Evolutionary conservation across 192 early-diverging fungal genomes (phyloP), one percentile per base, ranked within the genome.

Genomic region (Pecoramyces ruminantium): DNA sequence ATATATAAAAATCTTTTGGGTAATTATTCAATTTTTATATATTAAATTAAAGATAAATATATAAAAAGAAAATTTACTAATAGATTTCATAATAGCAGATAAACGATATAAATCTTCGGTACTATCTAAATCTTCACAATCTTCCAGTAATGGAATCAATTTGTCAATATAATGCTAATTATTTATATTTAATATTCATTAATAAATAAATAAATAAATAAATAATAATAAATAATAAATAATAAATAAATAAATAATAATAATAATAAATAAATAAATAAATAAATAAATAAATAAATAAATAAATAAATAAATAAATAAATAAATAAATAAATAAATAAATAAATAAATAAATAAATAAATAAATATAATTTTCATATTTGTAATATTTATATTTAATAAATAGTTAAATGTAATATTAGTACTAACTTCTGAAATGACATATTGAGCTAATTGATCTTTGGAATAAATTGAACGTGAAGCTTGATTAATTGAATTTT

Each of bases 61-160:
- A 51, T 78, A n/a, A 38, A 30, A 78, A 29, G 29, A 38, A 14
- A 2, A 83, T 92, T 84, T 88, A 95, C 94, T 89, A 67, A 95
- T 92, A 79, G 88, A 87, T 58, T 90, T 87, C 82, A 93, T 88
- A 67, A 96, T 95, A 42, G 85, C 90, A 81, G 92, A 92, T 77
- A 98, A 83, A 4, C 84, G 78, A 81, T 94, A 92, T 38, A 97
- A 82, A 80, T 93, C 93, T 9, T 92, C 87, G 12, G 85, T 86
- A 27, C 88, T 89, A 39, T 96, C 95, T 84, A 95, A 81, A 82
- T 97, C 95, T 84, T 97, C 96, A 79, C 92, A 94, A 21, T 88
- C 87, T 82, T 93, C 90, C 82, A 93, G 89, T 13, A 92, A 80
- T 30, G 92, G 90, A 21, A 91, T 85, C 25, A 91, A 30, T 28